Evolutionary conservation across 371 early-diverging fungal species (phyloP).

Genomic region (Rhizopus sp.): DNA sequence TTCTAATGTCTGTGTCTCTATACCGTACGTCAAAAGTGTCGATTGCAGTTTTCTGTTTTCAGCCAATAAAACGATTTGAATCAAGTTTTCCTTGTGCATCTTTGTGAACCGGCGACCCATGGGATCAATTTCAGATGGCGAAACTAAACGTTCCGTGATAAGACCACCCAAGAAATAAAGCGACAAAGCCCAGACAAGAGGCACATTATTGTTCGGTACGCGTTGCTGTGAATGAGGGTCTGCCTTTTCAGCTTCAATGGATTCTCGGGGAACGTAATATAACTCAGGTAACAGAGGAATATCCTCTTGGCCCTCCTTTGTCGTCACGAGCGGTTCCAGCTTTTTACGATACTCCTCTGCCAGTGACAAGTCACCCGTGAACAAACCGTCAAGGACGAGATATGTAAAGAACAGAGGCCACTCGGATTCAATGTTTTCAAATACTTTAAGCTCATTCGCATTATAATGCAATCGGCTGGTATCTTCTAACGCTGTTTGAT

Average conservation of each 20-base stretch:
- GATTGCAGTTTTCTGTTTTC: conserved; percentile 73
- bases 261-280: conserved; percentile 75
- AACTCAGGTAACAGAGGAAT: conserved; percentile 76
- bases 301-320: conserved; percentile 44
- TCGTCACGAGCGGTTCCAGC: conserved; percentile 71
- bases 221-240: conserved; percentile 75
- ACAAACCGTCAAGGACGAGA: conserved; percentile 81
- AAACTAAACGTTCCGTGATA: conserved; percentile 72
- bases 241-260: conserved; percentile 72
- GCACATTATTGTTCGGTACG: conserved; percentile 83
- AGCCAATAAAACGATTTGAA: conserved; percentile 80
- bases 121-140: conserved; percentile 83
- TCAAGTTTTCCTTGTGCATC: conserved; percentile 55
- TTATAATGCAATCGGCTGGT: conserved; percentile 78
- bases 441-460: conserved; percentile 78
- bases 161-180: conserved; percentile 78
- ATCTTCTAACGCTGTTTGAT: conserved; percentile 84
- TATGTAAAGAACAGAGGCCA: conserved; percentile 94
- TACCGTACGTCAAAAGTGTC: conserved; percentile 68
- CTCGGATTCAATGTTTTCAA: conserved; percentile 86
- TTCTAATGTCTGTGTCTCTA: conserved; percentile 73
- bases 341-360: conserved; percentile 70
- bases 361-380: conserved; percentile 65
- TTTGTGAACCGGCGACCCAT: conserved; percentile 71
- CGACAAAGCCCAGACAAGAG: conserved; percentile 88